Evolutionary conservation across 306 rosid species (phyloP), one percentile per base, ranked within the genome.

Genomic region (Benincasa hispida): DNA sequence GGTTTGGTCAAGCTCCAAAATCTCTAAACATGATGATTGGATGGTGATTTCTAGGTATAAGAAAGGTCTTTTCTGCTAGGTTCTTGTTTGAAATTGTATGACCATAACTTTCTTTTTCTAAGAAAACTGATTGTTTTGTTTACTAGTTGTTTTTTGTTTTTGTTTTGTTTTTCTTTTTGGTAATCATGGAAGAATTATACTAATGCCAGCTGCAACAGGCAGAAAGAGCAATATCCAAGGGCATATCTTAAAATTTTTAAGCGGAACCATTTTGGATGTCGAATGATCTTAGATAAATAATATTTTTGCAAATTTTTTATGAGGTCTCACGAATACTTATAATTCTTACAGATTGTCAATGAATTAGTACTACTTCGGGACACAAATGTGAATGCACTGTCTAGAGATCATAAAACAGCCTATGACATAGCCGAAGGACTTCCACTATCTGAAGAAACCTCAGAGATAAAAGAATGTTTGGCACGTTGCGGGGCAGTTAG

Each of bases 361-460:
- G 91, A 83, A 80, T 48, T 91, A 72, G 58, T 93, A 70, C 86
- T 57, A 51, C 82, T 75, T 77, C 89, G 81, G 41, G 92, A 90
- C 13, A 88, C 91, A 77, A 87, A 90, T 76, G 96, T 88, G 57
- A 93, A 93, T 76, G 90, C 90, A 24, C 58, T 93, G 68, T 84
- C 92, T 75, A 88, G 93, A 87, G 97, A 90, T 54, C 88, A 72
- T 68, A 91, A 88, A 87, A 93, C 98, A 73, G 81, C 97, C 73
- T 86, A 88, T 13, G 98, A 93, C 86, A 83, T 93, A 79, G 96
- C 91, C 1, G 96, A 88, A 87, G 96, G 87, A 72, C 94, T 93
- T 39, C 85, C 88, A 8, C 80, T 88, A 51, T 87, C 94, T 0
- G 97, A 88, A 81, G 96, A 93, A 80, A 79, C 80, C 59, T 12